A percentile compares a stretch with the other conserved stretches of the same genome.
phyloP scores from a whole-genome alignment of 2,329 filamentous ascomycete genomes.

The Talaromyces sp. region DNA sequence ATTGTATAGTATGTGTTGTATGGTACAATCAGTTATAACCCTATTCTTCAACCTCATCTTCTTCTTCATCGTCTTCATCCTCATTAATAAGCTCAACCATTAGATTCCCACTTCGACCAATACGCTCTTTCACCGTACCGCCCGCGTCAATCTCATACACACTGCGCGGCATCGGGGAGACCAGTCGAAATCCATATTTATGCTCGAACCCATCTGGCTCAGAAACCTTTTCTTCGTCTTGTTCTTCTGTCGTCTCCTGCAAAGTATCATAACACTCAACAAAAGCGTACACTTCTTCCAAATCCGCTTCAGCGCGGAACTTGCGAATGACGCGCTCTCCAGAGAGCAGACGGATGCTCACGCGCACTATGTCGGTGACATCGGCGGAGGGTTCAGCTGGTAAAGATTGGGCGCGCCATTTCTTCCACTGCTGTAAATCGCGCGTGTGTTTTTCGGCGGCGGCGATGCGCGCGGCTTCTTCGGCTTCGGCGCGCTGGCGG shows the following conservation, averaged over 20 bases:
- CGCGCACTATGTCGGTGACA: slow-evolving; percentile 65
- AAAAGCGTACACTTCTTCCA: slow-evolving; percentile 93
- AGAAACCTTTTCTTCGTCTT: slow-evolving; percentile 29
- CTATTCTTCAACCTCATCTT: slow-evolving; percentile 14
- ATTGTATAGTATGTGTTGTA: not conserved
- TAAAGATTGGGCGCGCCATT: slow-evolving; percentile 68
- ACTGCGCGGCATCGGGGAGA: slow-evolving; percentile 75
- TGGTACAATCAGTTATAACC: not conserved
- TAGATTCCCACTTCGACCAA: slow-evolving; percentile 79
- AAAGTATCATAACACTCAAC: slow-evolving; percentile 81
- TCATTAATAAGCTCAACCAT: slow-evolving; percentile 69
- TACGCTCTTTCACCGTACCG: slow-evolving; percentile 62
- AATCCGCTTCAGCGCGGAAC: slow-evolving; percentile 61
- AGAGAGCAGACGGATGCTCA: slow-evolving; percentile 56
- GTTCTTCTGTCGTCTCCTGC: slow-evolving; percentile 32
- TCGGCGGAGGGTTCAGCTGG: slow-evolving; percentile 60
- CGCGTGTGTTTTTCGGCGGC: slow-evolving; percentile 52
- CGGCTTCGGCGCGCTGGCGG: slow-evolving; percentile 56
- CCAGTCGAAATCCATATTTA: slow-evolving; percentile 76
- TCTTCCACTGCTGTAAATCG: slow-evolving; percentile 65
- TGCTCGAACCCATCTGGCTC: slow-evolving; percentile 69
- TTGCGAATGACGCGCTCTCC: slow-evolving; percentile 70
- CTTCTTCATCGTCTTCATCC: slow-evolving; percentile 50
- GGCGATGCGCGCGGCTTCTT: slow-evolving; percentile 58
- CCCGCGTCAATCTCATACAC: slow-evolving; percentile 66